phyloP scores from a whole-genome alignment of 176 grass and related monocot genomes.

The Panicum miliaceum region DNA sequence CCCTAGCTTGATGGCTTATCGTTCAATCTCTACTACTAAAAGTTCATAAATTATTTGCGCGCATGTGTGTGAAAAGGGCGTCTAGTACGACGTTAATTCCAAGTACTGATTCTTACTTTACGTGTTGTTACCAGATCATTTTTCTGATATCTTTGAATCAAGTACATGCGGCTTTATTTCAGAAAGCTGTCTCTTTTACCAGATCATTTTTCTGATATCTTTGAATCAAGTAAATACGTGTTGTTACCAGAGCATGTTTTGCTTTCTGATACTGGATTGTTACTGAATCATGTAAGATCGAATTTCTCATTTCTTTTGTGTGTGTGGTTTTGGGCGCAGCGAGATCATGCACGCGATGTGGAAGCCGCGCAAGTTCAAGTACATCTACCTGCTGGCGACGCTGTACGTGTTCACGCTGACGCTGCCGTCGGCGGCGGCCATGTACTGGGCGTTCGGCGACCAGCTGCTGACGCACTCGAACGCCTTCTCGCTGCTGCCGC shows the following conservation, averaged over 20 bases:
- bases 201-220: no score
- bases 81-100: slow-evolving; percentile 40
- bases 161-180: background rate
- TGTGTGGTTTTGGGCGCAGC: slow-evolving; percentile 2
- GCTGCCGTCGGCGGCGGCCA: slow-evolving; percentile 63
- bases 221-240: no score
- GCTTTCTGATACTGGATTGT: background rate
- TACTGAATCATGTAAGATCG: background rate
- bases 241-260: background rate
- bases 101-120: slow-evolving; percentile 22
- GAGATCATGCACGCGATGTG: slow-evolving; percentile 92
- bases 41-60: slow-evolving; percentile 17
- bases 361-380: slow-evolving; percentile 82
- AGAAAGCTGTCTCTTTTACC: background rate
- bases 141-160: slow-evolving; percentile 21
- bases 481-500: slow-evolving; percentile 65
- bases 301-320: background rate
- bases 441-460: slow-evolving; percentile 85
- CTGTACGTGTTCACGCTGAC: slow-evolving; percentile 81
- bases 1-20: slow-evolving; percentile 25
- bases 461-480: slow-evolving; percentile 73
- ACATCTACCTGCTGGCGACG: slow-evolving; percentile 76
- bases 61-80: slow-evolving; percentile 42
- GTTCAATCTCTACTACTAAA: slow-evolving; percentile 46
- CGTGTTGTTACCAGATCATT: slow-evolving; percentile 1